A percentile compares a stretch with the other conserved stretches of the same genome.
Evolutionary conservation across 257 asterid genomes (phyloP).

Genomic region (Solanum pinnatisectum): DNA sequence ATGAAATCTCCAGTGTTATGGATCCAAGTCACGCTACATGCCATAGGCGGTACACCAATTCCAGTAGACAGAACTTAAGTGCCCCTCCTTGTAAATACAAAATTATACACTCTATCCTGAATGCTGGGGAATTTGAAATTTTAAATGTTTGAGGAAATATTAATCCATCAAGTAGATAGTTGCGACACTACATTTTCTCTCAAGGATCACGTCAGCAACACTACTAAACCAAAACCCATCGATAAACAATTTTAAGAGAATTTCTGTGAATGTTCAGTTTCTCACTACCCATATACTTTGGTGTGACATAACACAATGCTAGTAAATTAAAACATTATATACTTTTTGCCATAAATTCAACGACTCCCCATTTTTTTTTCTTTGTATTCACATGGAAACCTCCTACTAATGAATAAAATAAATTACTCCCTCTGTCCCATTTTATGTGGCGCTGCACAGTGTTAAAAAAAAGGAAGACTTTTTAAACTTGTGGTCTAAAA

Average conservation of each 20-base stretch:
- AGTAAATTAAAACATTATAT: not conserved
- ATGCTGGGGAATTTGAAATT: not conserved
- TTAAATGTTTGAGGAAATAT: not conserved
- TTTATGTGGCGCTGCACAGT: not conserved
- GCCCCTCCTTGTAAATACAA: not conserved
- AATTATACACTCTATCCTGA: not conserved
- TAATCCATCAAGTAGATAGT: not conserved
- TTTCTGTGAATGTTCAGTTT: not conserved
- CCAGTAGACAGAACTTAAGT: not conserved
- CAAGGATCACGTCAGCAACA: not conserved
- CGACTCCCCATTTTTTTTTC: not conserved
- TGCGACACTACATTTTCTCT: not conserved
- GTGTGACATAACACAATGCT: not conserved
- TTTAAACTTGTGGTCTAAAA: not conserved
- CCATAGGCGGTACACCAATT: not conserved
- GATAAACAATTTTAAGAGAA: not conserved
- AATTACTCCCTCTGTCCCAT: not conserved
- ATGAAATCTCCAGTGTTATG: not conserved
- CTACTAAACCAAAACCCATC: not conserved
- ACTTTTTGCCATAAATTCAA: not conserved
- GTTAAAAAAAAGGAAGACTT: not conserved
- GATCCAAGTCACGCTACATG: not conserved
- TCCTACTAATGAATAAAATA: not conserved
- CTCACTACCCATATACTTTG: not conserved
- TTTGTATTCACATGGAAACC: not conserved